A percentile compares a stretch with the other conserved stretches of the same genome.
These are phyloP conservation scores for Cyclotella choctawhatcheeana DNA, from an alignment of 108 stramenopile genomes.

Conservation along the genomic window DNA sequence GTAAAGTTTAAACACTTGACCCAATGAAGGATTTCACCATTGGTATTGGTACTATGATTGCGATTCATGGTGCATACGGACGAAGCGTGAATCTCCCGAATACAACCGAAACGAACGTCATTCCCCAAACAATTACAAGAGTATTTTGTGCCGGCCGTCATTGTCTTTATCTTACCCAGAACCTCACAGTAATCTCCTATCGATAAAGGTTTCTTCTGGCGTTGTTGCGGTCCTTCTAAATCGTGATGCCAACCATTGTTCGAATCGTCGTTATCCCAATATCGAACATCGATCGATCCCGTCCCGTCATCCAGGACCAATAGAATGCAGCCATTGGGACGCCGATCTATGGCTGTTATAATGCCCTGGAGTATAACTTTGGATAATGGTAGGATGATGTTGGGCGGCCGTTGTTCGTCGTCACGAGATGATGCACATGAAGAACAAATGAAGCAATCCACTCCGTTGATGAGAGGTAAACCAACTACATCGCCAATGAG, in stretches of 20 bases:
- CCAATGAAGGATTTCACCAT: constrained; percentile 51
- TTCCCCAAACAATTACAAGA: constrained; percentile 30
- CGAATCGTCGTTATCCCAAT: constrained; percentile 47
- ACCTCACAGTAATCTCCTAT: constrained; percentile 68
- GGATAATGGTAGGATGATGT: constrained; percentile 68
- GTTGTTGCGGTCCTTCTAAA: too few species aligned
- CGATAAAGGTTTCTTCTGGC: constrained; percentile 26
- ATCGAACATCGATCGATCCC: constrained; percentile 75
- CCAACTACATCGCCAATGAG: constrained; percentile 58
- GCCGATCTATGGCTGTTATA: constrained; percentile 60
- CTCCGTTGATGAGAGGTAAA: constrained; percentile 65
- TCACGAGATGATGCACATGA: not conserved
- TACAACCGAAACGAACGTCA: constrained; percentile 44
- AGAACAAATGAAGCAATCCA: constrained; percentile 60
- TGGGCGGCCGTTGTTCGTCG: constrained; percentile 13
- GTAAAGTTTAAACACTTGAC: constrained; percentile 43
- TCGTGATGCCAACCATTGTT: too few species aligned
- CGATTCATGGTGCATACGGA: constrained; percentile 24
- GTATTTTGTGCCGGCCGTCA: constrained; percentile 33
- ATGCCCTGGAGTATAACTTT: constrained; percentile 68
- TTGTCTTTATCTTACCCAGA: constrained; percentile 63
- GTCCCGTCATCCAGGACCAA: constrained; percentile 89
- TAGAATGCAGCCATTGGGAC: constrained; percentile 55
- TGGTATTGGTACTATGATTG: too few species aligned
- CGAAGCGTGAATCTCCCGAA: constrained; percentile 54